Base-by-base conservation (phyloP, 192 early-diverging fungal species). In the Linderina pennispora region DNA sequence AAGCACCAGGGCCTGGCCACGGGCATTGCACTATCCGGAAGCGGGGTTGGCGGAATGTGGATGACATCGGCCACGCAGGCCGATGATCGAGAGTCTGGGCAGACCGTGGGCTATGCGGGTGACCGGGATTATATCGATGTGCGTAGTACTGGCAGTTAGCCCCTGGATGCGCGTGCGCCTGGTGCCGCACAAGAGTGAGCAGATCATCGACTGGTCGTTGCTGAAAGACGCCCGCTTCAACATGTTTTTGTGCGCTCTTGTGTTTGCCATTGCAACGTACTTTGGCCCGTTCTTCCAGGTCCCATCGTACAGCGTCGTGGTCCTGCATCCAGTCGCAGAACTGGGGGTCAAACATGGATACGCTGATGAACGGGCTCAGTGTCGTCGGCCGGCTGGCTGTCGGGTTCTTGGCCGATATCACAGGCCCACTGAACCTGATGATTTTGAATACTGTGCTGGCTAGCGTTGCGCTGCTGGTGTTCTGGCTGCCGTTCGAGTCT, bases 71-170 rank as follows among this genome's bases (percentile, higher is more conserved):
- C 65, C 18, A 75, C 61, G 1, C 65, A 58, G 50, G n/a, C 47
- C 65, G 17, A 41, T 78, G 35, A 57, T 62, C 31, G 49, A 50
- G 16, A 60, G 53, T 16, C 40, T 68, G 22, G 77, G 77, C 4
- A 50, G 67, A 25, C 62, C 63, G n/a, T 79, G 77, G 77, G 62
- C 77, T 2, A 62, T 79, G 58, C 69, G 77, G 14, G 57, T 79
- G 15, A 68, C 69, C 14, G 77, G 75, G 0, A 62, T 77, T 16
- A 47, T 77, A 1, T 23, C 62, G 6, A 60, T 58, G 52, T 35
- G 43, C 4, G 70, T 58, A 4, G 55, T 76, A 9, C 49, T 76
- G 15, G 51, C 60, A 4, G 56, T 72, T 36, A 73, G 65, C 36
- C 58, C 64, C 3, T 63, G 55, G 59, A 62, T 79, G 62, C 64